Conservation (phyloP, 129 eudicot species). For the Lactuca sativa region DNA sequence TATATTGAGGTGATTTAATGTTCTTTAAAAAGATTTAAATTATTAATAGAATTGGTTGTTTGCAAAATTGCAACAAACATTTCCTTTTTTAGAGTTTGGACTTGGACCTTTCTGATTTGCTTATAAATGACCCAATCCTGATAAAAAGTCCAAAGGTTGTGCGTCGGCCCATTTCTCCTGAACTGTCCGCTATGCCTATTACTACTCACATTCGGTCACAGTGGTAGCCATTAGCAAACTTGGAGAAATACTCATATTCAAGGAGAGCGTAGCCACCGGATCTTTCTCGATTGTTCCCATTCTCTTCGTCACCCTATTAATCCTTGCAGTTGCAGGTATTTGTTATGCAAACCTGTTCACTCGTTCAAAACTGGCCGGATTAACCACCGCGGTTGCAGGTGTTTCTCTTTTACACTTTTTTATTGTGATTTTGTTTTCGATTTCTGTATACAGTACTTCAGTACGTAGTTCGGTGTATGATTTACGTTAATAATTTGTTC, state of each 20-base stretch:
- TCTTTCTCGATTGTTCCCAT: constrained; percentile 28
- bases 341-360: not conserved
- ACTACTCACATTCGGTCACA: not conserved
- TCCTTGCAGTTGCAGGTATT: constrained; percentile 23
- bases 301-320: not conserved
- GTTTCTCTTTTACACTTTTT: not conserved
- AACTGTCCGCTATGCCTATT: not conserved
- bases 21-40: too few species aligned
- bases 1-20: too few species aligned
- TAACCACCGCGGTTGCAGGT: constrained; percentile 17
- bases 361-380: not conserved
- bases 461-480: constrained; percentile 6
- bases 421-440: not conserved
- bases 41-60: too few species aligned
- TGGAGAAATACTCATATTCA: constrained; percentile 2
- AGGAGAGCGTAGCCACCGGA: constrained; percentile 13
- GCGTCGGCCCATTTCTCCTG: not conserved
- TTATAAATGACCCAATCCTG: not conserved
- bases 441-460: constrained; percentile 1
- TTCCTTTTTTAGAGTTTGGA: too few species aligned
- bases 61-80: too few species aligned
- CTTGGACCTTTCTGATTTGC: too few species aligned
- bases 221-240: constrained; percentile 15
- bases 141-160: constrained; percentile 4
- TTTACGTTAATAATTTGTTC: not conserved